phyloP scores from a whole-genome alignment of 1,139 yeast genomes.

The Geotrichum carabidarum region DNA sequence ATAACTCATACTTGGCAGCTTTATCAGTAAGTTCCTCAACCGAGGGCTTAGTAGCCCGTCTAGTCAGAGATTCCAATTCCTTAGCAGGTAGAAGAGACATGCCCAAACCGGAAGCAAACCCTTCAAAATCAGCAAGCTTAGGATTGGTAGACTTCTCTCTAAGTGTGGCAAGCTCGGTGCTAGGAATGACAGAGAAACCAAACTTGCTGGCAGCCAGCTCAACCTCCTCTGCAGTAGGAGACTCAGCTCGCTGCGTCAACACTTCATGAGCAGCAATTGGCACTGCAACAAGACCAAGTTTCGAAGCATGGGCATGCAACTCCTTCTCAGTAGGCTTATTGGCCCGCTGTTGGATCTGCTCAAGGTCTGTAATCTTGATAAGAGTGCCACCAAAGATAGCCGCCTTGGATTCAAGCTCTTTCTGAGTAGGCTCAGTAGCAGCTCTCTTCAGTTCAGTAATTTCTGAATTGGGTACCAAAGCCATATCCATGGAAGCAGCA shows the following conservation, averaged over 20 bases:
- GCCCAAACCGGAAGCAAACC: conserved; percentile 24
- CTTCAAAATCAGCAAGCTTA: conserved; percentile 22
- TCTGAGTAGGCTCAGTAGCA: conserved; percentile 5
- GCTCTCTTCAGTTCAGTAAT: conserved; percentile 14
- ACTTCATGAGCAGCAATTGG: conserved; percentile 10
- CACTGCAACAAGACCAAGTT: conserved; percentile 34
- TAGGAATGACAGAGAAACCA: conserved; percentile 14
- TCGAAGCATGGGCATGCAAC: conserved; percentile 26
- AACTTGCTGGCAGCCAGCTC: conserved; percentile 9
- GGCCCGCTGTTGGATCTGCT: conserved; percentile 18
- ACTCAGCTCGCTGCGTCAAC: conserved; percentile 21
- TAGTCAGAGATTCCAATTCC: conserved; percentile 27
- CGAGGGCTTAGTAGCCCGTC: conserved; percentile 10
- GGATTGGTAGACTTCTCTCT: conserved; percentile 19
- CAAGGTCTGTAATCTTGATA: conserved; percentile 34
- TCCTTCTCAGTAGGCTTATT: conserved; percentile 33
- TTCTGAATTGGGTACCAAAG: conserved; percentile 37
- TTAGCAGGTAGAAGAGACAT: conserved; percentile 27
- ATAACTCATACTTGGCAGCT: conserved; percentile 9
- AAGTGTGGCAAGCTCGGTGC: conserved; percentile 8
- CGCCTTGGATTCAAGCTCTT: conserved; percentile 31
- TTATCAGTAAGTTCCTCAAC: conserved; percentile 13
- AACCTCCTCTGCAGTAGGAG: conserved; percentile 15
- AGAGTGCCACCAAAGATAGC: conserved; percentile 36
- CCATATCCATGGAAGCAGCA: conserved; percentile 35